These are phyloP conservation scores for Sclerotiophoma versabilis DNA, from an alignment of 2,329 filamentous ascomycete species.

Conservation along the genomic window DNA sequence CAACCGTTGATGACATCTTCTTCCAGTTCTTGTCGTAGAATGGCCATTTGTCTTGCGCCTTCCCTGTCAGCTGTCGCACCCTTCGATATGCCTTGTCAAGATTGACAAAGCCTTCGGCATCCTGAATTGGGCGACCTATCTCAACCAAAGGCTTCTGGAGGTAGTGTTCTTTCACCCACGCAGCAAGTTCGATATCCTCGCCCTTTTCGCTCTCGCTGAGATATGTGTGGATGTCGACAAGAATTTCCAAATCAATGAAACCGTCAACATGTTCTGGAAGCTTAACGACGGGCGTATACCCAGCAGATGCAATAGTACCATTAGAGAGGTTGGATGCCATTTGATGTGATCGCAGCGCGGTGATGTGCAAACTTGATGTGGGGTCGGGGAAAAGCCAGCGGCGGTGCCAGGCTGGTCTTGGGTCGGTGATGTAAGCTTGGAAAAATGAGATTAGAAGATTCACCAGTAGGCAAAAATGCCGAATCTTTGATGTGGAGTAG, in stretches of 20 bases:
- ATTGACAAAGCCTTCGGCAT: constrained; percentile 29
- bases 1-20: constrained; percentile 26
- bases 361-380: constrained; percentile 5
- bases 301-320: constrained; percentile 5
- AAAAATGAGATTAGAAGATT: neutral
- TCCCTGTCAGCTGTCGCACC: constrained; percentile 37
- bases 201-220: constrained; percentile 29
- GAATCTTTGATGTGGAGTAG: neutral
- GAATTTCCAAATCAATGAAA: constrained; percentile 31
- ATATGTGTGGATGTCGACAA: constrained; percentile 30
- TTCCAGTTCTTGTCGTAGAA: constrained; percentile 37
- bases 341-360: neutral
- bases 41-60: constrained; percentile 43
- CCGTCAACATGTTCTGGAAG: constrained; percentile 29
- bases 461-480: neutral
- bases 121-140: constrained; percentile 23
- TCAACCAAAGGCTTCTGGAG: constrained; percentile 23
- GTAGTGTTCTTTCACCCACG: constrained; percentile 35
- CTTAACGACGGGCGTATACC: constrained; percentile 10
- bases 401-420: neutral
- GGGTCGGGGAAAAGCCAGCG: constrained; percentile 12
- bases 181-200: constrained; percentile 30
- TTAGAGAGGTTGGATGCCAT: constrained; percentile 13
- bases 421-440: neutral
- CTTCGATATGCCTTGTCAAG: constrained; percentile 40